Percentiles rank a stretch among this genome's conserved stretches.
Conservation (phyloP, 768 basidiomycete genomes). For the Lactifluus echinatus region DNA sequence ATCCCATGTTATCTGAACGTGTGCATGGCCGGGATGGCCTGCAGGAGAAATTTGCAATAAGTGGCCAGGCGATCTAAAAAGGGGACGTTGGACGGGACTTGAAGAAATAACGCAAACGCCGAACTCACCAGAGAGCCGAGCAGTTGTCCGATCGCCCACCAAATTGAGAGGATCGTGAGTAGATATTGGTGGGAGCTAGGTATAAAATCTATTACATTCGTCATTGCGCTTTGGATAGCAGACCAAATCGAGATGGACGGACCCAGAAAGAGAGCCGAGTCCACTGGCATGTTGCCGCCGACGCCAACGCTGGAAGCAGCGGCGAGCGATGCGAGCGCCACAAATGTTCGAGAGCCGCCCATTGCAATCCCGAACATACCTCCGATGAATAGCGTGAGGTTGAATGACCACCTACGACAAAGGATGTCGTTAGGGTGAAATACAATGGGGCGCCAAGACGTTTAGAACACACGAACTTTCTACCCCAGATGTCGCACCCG, state of each 20-base stretch:
- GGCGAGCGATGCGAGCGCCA: conserved; percentile 39
- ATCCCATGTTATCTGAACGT: conserved; percentile 49
- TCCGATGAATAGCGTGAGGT: conserved; percentile 45
- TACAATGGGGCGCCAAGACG: background rate
- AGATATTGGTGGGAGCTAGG: conserved; percentile 50
- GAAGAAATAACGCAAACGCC: background rate
- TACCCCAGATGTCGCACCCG: conserved; percentile 44
- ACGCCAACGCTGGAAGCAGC: conserved; percentile 41
- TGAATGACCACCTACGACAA: conserved; percentile 39
- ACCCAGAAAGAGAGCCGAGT: conserved; percentile 45
- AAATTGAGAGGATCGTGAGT: conserved; percentile 47
- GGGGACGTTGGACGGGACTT: background rate
- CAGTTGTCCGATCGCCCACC: conserved; percentile 53
- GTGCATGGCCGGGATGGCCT: conserved; percentile 29
- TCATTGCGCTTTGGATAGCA: background rate
- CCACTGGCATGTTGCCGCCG: conserved; percentile 53
- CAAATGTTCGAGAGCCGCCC: conserved; percentile 39
- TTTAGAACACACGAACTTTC: conserved; percentile 27
- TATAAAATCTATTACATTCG: conserved; percentile 35
- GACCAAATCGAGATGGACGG: background rate
- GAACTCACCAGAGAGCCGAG: conserved; percentile 36
- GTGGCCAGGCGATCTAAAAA: conserved; percentile 47
- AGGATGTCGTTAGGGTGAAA: background rate
- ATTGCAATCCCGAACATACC: conserved; percentile 46
- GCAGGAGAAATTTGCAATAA: conserved; percentile 50